Evolutionary conservation across 2,329 filamentous ascomycete species (phyloP).

Genomic region (Alternaria infectoria): DNA sequence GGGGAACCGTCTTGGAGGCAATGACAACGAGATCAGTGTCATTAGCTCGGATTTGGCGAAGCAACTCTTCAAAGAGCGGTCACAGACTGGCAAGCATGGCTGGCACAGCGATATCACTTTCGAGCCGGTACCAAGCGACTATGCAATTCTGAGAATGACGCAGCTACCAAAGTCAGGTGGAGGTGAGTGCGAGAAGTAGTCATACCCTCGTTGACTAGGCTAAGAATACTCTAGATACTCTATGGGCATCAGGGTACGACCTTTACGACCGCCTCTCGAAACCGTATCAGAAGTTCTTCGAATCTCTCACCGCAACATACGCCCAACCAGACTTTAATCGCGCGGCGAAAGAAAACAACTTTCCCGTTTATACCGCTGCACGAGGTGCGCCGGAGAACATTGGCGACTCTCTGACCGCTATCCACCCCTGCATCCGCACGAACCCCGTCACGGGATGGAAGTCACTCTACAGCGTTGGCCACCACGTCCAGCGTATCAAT

Average conservation of each 20-base stretch:
- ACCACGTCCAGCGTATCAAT: conserved; percentile 52
- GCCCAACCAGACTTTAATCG: conserved; percentile 52
- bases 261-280: conserved; percentile 58
- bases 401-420: conserved; percentile 57
- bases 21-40: conserved; percentile 49
- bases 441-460: conserved; percentile 46
- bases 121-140: conserved; percentile 49
- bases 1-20: conserved; percentile 51
- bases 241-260: conserved; percentile 49
- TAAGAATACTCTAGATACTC: conserved; percentile 29
- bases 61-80: conserved; percentile 39
- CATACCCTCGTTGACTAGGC: not conserved
- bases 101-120: conserved; percentile 61
- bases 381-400: conserved; percentile 63
- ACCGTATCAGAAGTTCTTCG: conserved; percentile 58
- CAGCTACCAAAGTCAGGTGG: conserved; percentile 43
- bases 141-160: conserved; percentile 44
- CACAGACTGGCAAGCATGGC: conserved; percentile 56
- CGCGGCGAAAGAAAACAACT: conserved; percentile 48
- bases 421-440: conserved; percentile 65
- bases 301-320: conserved; percentile 55
- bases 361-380: conserved; percentile 55
- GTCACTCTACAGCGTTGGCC: conserved; percentile 57
- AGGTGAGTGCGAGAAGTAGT: conserved; percentile 50
- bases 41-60: conserved; percentile 47